Evolutionary conservation across 1,284 basidiomycete species (phyloP), one percentile per base, ranked within the genome.

Genomic region (Ceratorhiza oryzae-sativae): DNA sequence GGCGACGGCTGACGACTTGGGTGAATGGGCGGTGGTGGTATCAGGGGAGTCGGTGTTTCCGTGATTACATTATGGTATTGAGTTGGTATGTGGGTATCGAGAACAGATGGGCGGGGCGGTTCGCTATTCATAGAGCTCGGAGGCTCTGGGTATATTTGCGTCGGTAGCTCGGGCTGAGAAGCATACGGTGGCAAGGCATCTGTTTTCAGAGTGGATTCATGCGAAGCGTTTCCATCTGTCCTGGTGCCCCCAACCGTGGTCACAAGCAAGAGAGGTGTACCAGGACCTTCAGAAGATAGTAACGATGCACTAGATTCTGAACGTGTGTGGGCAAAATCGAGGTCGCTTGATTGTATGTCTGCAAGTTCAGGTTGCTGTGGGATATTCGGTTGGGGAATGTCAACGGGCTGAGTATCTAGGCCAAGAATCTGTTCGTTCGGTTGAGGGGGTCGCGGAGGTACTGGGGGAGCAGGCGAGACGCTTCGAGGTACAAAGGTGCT

Each of bases 1-100:
- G 51, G 53, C 9, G 65, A 70, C 2, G 51, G 65, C 58, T 70
- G 65, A n/a, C 51, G 65, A 25, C 41, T 70, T 5, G 65, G 65
- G 30, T 70, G 65, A 39, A 45, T 18, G 2, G 65, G 65, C 3
- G 65, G 65, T 20, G 65, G 36, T 12, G 48, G 32, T 23, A 65
- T 23, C 20, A 23, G 46, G 20, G 25, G 32, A 18, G 32, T 32
- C 13, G 45, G 48, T 36, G 51, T 51, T 9, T 59, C 34, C 42
- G 58, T 59, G 3, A 48, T 30, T 8, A 34, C 27, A 12, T 46
- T 41, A 12, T 48, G 60, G 45, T 46, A 46, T 30, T 62, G 60
- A 15, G 34, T 27, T n/a, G 27, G 25, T 34, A 18, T 18, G 18
- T 30, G 27, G 30, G 51, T 55, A 30, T 55, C 51, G 3, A 55